Base-by-base conservation (phyloP, 78 protist species). In the Dictyostelium purpureum region DNA sequence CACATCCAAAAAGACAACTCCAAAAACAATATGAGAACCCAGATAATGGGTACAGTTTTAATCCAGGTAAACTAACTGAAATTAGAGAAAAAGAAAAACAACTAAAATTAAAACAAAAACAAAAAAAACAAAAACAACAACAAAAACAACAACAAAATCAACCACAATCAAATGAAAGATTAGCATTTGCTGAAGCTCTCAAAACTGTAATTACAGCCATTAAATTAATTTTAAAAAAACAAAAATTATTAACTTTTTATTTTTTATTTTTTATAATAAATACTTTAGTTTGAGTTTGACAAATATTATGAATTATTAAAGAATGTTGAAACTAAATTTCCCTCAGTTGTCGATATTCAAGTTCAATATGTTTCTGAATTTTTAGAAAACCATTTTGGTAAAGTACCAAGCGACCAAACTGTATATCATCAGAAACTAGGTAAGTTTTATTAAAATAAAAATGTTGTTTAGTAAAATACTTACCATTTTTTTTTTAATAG, bases 321-420 rank as follows among this genome's bases (percentile, higher is more conserved):
- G 11, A 73, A 33, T 33, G 54, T 85, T 14, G 92, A 74, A 21
- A 43, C 10, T 11, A 85, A 85, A 69, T 85, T 57, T 47, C 92
- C 92, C 24, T 42, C 38, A 4, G 45, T 59, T 1, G 19, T 18
- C 19, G 92, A 85, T 61, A 65, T 85, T 33, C 92, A 85, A 73
- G 24, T 85, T 16, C 71, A 85, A 45, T 45, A 54, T 54, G 47
- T 85, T 59, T 81, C 80, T 1, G 92, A 85, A 35, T 73, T 43
- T 61, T 54, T 85, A 6, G 92, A 85, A 6, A 76, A 85, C 3
- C 71, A 73, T 52, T 85, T 85, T 85, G 92, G 92, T 4, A 37
- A 31, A 11, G 66, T 73, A 28, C 56, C 40, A 47, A 33, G 37
- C 7, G 65, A 85, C 51, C 28, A 49, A 35, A 19, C 69, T 19